Base-by-base conservation (phyloP, 495 filamentous ascomycete species). In the Cercophora sp. region DNA sequence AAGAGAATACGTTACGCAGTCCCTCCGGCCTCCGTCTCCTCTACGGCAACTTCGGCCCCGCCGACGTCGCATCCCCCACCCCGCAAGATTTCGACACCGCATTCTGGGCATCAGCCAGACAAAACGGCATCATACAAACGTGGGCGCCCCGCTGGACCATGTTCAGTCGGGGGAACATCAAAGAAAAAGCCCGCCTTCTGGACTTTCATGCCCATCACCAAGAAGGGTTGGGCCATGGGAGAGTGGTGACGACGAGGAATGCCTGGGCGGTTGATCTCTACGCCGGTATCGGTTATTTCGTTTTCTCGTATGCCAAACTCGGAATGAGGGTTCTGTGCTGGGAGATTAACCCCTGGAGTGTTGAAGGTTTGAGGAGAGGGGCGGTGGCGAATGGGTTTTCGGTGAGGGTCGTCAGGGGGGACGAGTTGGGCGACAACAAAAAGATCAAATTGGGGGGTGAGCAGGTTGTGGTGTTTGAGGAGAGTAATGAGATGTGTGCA, bases 251-350 rank as follows among this genome's bases (percentile, higher is more conserved):
- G n/a, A n/a, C n/a, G n/a, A 18, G 35, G 1, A 32, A 34, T 1
- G 59, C 50, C 15, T 75, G 72, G 44, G 88, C 87, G 0, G 81
- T 93, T 0, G 91, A 96, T 65, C 69, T 96, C 58, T 96, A 91
- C 73, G 87, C 87, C 2, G 91, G 91, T 0, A 94, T 96, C 54
- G 91, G 91, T 1, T 96, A 96, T 65, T 96, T 96, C 66, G 79
- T 85, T 13, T 92, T 96, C 56, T 83, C 79, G 27, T 95, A 93
- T 62, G 73, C 83, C 16, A 77, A 73, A 52, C 74, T 86, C n/a
- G 90, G 90, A 0, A 72, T 88, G 50, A 75, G 79, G 41, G 85
- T 96, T 8, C 72, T 92, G 52, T 87, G 89, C 58, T 96, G 87
- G 86, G 91, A 96, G 63, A 67, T 96, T 19, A 96, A 91, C 69